Conservation (phyloP, 208 protist species). For the Trypanosoma brucei region DNA sequence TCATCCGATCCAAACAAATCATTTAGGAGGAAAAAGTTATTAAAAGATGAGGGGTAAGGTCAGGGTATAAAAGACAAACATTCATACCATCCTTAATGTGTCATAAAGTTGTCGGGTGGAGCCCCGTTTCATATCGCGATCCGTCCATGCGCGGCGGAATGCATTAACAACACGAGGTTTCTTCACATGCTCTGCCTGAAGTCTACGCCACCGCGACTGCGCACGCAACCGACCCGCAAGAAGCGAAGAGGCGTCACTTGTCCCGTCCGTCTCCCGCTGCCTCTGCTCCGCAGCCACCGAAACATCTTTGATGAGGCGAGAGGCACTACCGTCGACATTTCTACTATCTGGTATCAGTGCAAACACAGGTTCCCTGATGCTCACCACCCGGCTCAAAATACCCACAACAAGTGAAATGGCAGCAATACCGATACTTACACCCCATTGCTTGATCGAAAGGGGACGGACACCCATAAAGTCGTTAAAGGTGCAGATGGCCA, state of each 20-base stretch:
- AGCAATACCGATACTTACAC: conserved; percentile 26
- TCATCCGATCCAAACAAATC: too few species aligned
- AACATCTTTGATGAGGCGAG: conserved; percentile 35
- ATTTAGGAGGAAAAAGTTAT: too few species aligned
- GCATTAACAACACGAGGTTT: conserved; percentile 48
- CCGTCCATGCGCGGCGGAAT: conserved; percentile 48
- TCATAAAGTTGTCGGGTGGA: background rate
- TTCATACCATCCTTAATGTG: too few species aligned
- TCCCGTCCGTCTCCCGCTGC: conserved; percentile 26
- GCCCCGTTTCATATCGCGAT: conserved; percentile 22
- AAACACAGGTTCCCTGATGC: conserved; percentile 32
- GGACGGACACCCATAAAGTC: conserved; percentile 80
- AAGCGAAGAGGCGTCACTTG: conserved; percentile 39
- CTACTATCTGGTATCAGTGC: conserved; percentile 22
- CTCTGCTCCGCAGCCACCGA: conserved; percentile 35
- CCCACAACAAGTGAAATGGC: conserved; percentile 27
- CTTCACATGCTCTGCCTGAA: conserved; percentile 47
- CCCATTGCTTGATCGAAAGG: conserved; percentile 46
- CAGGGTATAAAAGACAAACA: too few species aligned
- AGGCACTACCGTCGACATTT: conserved; percentile 36
- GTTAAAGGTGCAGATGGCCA: conserved; percentile 87
- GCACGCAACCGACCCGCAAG: conserved; percentile 43
- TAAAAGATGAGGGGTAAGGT: too few species aligned
- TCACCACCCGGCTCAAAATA: conserved; percentile 39
- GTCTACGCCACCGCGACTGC: conserved; percentile 51